Evolutionary conservation across 805 yeast species (phyloP).

Genomic region (Yamadazyma olivae): DNA sequence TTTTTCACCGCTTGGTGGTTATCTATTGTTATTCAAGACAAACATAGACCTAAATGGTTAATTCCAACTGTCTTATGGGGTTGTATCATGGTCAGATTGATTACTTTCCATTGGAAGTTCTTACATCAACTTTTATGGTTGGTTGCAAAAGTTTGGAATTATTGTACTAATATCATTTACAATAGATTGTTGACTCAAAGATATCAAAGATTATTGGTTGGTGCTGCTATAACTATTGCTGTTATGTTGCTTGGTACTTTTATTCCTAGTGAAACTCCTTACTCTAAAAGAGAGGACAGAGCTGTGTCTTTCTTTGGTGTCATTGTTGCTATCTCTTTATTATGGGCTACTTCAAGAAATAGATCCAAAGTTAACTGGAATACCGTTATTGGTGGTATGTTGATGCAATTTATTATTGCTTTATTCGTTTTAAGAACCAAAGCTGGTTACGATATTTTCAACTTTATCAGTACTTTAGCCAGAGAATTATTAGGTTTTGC

Average conservation of each 20-base stretch:
- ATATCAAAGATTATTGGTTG: conserved; percentile 38
- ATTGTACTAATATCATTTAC: conserved; percentile 30
- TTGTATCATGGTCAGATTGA: conserved; percentile 47
- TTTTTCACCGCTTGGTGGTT: conserved; percentile 59
- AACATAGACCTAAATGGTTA: conserved; percentile 51
- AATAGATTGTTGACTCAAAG: conserved; percentile 38
- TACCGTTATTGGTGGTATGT: conserved; percentile 57
- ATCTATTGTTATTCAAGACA: conserved; percentile 48
- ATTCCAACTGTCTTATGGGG: conserved; percentile 56
- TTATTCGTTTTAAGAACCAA: conserved; percentile 59
- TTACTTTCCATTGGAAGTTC: conserved; percentile 46
- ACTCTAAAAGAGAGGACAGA: conserved; percentile 49
- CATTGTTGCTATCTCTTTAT: conserved; percentile 41
- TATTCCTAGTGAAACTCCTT: conserved; percentile 44
- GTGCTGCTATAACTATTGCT: conserved; percentile 42
- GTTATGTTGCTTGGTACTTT: conserved; percentile 55
- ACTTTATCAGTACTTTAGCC: conserved; percentile 56
- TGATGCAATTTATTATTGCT: conserved; percentile 58
- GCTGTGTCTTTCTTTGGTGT: conserved; percentile 58
- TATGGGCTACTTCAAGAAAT: conserved; percentile 46
- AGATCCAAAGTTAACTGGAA: conserved; percentile 50
- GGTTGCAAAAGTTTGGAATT: conserved; percentile 27
- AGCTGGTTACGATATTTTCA: conserved; percentile 59
- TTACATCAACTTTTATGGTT: conserved; percentile 17
- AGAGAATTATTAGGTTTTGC: conserved; percentile 56